A percentile compares a stretch with the other conserved stretches of the same genome.
These are phyloP conservation scores for Fusarium globosum DNA, from an alignment of 2,329 filamentous ascomycete genomes.

Conservation along the genomic window DNA sequence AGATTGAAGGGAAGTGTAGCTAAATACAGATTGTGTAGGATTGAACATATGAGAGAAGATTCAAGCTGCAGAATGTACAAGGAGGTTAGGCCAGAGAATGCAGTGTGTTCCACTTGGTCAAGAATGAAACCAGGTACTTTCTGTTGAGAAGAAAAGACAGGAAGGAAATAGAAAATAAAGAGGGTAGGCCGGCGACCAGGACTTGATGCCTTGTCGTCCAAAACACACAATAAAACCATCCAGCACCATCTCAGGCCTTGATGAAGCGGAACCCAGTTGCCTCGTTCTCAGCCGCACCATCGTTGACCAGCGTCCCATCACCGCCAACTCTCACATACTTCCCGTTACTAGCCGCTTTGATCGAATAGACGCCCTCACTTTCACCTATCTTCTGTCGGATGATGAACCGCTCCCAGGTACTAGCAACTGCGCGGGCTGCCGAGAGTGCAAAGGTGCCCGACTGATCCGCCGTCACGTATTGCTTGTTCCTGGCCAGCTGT, in stretches of 20 bases:
- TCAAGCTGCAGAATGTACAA: too few relatives aligned
- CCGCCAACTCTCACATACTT: neutral
- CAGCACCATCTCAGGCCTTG: neutral
- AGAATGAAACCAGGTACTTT: neutral
- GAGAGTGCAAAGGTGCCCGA: neutral
- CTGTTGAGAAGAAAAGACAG: neutral
- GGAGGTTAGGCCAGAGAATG: too few relatives aligned
- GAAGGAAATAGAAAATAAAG: rapidly evolving
- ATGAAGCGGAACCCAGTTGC: neutral
- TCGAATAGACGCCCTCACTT: neutral
- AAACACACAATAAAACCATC: neutral
- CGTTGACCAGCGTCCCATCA: neutral
- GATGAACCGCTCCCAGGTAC: neutral
- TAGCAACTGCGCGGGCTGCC: neutral
- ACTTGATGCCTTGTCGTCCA: rapidly evolving
- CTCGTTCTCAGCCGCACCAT: neutral
- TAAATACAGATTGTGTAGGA: neutral
- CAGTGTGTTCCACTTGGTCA: rapidly evolving
- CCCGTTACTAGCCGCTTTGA: neutral
- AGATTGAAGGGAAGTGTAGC: too few relatives aligned
- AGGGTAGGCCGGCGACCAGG: rapidly evolving
- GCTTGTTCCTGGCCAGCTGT: neutral
- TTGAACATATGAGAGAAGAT: neutral
- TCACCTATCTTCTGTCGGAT: neutral
- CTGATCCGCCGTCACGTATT: neutral